A percentile compares a stretch with the other conserved stretches of the same genome.
Conservation (phyloP, 371 early-diverging fungal species). For the Apophysomyces trapeziformis region DNA sequence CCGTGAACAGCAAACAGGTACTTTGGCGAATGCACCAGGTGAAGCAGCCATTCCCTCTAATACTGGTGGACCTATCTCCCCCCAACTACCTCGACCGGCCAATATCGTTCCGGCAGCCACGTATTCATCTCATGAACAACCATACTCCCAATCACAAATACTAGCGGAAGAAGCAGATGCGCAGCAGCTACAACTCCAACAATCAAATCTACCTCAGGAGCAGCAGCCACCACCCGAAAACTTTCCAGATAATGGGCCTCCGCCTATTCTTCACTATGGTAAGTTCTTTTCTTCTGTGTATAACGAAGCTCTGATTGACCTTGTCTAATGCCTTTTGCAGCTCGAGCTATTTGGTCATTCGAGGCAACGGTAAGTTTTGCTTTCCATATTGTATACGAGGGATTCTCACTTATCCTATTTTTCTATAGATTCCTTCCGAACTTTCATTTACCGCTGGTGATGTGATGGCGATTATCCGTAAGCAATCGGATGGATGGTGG, state of each 20-base stretch:
- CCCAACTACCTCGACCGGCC: slow-evolving; percentile 6
- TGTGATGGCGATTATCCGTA: slow-evolving; percentile 28
- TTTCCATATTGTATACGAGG: too few relatives aligned
- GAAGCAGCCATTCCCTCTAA: not conserved
- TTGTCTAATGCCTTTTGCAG: not conserved
- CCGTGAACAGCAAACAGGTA: not conserved
- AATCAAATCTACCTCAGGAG: slow-evolving; percentile 3
- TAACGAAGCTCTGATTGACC: too few relatives aligned
- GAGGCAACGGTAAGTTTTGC: not conserved
- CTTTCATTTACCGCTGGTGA: slow-evolving; percentile 29
- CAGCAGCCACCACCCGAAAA: slow-evolving; percentile 7
- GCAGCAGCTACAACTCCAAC: slow-evolving; percentile 13
- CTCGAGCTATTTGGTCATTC: slow-evolving; percentile 8
- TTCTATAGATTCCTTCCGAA: slow-evolving; percentile 20
- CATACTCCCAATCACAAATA: not conserved
- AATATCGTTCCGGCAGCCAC: slow-evolving; percentile 1
- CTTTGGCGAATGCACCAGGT: not conserved
- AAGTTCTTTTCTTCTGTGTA: not conserved
- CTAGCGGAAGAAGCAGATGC: not conserved
- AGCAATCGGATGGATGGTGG: slow-evolving; percentile 43
- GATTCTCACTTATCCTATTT: not conserved
- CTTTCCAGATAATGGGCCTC: slow-evolving; percentile 5
- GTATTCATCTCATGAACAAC: not conserved
- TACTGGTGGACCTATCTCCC: not conserved
- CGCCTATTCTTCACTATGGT: slow-evolving; percentile 22